phyloP scores from a whole-genome alignment of 371 early-diverging fungal species.

The Mucor ambiguus region DNA sequence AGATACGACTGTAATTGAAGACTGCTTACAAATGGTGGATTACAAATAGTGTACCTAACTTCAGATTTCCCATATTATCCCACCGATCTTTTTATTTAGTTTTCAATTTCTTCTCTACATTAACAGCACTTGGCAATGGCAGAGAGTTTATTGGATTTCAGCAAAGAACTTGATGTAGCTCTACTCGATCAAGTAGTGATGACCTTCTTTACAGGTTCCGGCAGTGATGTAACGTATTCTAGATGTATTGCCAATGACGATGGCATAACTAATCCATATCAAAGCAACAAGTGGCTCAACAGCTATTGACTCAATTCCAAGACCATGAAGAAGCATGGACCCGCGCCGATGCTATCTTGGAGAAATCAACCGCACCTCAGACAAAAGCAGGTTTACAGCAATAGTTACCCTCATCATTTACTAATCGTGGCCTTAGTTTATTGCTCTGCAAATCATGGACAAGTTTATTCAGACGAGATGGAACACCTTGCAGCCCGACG shows the following conservation, averaged over 20 bases:
- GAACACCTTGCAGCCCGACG: constrained; percentile 91
- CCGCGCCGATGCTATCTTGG: constrained; percentile 93
- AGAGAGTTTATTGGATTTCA: constrained; percentile 87
- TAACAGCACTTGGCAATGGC: constrained; percentile 21
- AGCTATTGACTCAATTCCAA: constrained; percentile 91
- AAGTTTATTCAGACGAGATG: constrained; percentile 97
- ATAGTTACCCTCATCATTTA: neutral
- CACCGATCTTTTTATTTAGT: neutral
- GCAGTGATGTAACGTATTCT: constrained; percentile 63
- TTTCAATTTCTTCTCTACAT: neutral
- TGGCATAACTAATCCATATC: neutral
- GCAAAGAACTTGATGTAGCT: constrained; percentile 81
- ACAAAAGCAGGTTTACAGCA: constrained; percentile 74
- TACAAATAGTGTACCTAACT: neutral
- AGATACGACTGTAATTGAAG: neutral
- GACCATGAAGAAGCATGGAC: constrained; percentile 98
- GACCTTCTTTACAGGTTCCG: constrained; percentile 71
- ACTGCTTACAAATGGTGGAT: neutral
- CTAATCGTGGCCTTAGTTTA: constrained; percentile 61
- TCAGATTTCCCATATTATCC: neutral
- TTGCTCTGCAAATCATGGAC: constrained; percentile 97
- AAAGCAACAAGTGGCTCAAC: constrained; percentile 83
- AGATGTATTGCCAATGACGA: neutral
- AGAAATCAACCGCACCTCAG: constrained; percentile 76
- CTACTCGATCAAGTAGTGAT: constrained; percentile 90